Base-by-base conservation (phyloP, 108 stramenopile species). In the Schizochytrium sp. region DNA sequence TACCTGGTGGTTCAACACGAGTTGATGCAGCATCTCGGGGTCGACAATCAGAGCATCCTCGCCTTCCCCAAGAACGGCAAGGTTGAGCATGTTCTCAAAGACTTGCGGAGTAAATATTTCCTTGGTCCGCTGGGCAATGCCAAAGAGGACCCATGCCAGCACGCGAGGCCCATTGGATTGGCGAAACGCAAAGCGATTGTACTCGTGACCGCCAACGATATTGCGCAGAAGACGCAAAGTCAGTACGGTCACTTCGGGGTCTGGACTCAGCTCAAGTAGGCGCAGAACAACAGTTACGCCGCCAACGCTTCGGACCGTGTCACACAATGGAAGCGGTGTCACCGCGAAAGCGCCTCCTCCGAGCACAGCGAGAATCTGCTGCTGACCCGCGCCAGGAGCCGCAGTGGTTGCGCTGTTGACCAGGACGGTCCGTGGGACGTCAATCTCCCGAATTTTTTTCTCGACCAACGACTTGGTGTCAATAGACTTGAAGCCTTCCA, bases 131-230 rank as follows among this genome's bases (percentile, higher is more conserved):
- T 53, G 76, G 10, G 76, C 51, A n/a, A 53, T 47, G 25, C 76
- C 76, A 83, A 83, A 83, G 25, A 83, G 51, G n/a, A 83, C 19
- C 76, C 76, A 83, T 18, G 76, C 76, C 44, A 83, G 76, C 12
- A 83, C 6, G 6, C 76, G 76, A 53, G 44, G 76, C n/a, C 76
- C 76, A 83, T 83, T 83, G 5, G 23, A 34, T 45, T 83, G 76
- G 23, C 76, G 76, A 34, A 83, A 83, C 6, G 51, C 45, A 83
- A 83, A 83, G n/a, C 76, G 76, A 34, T 83, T 83, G 76, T 83
- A 83, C 51, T 83, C 76, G 76, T 83, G 76, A 23, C 48, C 76
- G 28, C 51, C 45, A 12, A 83, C 25, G 25, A 83, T 53, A 53
- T 83, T 83, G n/a, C 51, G 45, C 45, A 83, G 51, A 0, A 83